Base-by-base conservation (phyloP, 306 rosid genomes). In the Malus orientalis region DNA sequence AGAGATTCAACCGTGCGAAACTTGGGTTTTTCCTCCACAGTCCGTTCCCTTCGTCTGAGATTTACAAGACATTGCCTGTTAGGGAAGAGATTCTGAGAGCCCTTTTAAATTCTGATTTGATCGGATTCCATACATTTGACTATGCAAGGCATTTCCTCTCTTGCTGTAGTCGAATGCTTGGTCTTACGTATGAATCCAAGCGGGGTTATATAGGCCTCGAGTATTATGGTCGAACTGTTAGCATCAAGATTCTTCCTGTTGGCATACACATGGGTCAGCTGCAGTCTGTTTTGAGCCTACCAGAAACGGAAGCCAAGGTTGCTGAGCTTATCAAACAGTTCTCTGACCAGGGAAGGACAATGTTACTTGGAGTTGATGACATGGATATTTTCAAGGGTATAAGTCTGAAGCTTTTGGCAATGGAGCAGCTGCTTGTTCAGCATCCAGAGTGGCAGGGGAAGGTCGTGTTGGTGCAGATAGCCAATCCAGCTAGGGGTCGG, bases 371-470 rank as follows among this genome's bases (percentile, higher is more conserved):
- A 13, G 96, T 92, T n/a, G 97, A 92, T 79, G 97, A 92, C 86
- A 92, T 92, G 97, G 97, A 92, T 71, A 90, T 90, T 25, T 92
- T 92, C 30, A 90, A 92, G 82, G 97, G 97, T 44, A 92, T 92
- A 61, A 90, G 89, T 81, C 66, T 92, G 83, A 92, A 92, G 89
- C 85, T 92, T 25, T 81, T 90, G 87, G 97, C 97, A 22, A 90
- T 92, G 96, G 97, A 90, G 76, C 96, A 92, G 71, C 90, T 90
- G 73, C 96, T 92, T 40, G 61, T 77, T 65, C 93, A 88, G 84
- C 89, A 93, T 42, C 89, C 91, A 0, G 93, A 86, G 71, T 87
- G 81, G 77, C 83, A 58, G 67, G 96, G 90, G 33, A 86, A 81
- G 72, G 97, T 93, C 1, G 96, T 93, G 19, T 74, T 90, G 65